phyloP scores from a whole-genome alignment of 495 filamentous ascomycete species.

The Pseudomonodictys pantanalensis region DNA sequence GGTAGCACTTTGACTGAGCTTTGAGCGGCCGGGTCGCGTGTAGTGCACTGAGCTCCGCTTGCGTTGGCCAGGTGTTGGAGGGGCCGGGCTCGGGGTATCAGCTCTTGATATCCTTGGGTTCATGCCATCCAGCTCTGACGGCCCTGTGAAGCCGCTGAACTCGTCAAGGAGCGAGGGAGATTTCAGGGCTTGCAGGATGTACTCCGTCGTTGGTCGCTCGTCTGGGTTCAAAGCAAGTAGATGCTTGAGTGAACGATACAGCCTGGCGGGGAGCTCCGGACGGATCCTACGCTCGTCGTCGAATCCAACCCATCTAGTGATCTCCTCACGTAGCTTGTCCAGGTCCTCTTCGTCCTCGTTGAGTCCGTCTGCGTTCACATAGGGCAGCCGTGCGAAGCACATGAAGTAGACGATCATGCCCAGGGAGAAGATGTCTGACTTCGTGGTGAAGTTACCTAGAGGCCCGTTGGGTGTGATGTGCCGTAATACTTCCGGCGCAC shows the following conservation, averaged over 20 bases:
- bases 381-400: slow-evolving; percentile 89
- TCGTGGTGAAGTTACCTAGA: slow-evolving; percentile 88
- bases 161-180: slow-evolving; percentile 64
- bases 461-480: slow-evolving; percentile 63
- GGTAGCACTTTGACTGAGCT: slow-evolving; percentile 24
- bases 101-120: slow-evolving; percentile 29
- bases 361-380: slow-evolving; percentile 73
- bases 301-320: slow-evolving; percentile 82
- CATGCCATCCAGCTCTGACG: slow-evolving; percentile 15
- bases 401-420: slow-evolving; percentile 99
- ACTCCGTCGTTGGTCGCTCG: slow-evolving; percentile 77
- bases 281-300: slow-evolving; percentile 66
- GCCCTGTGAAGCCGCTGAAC: slow-evolving; percentile 17
- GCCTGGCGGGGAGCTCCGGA: slow-evolving; percentile 77
- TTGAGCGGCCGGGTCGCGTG: slow-evolving; percentile 30
- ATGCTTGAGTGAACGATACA: slow-evolving; percentile 79
- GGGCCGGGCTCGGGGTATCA: slow-evolving; percentile 31
- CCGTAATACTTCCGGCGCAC: slow-evolving; percentile 87
- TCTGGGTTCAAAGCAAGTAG: slow-evolving; percentile 75
- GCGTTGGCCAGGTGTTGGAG: slow-evolving; percentile 17
- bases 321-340: slow-evolving; percentile 83
- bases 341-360: slow-evolving; percentile 92
- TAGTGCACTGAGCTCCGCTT: slow-evolving; percentile 28
- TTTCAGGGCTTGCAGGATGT: slow-evolving; percentile 79
- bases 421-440: slow-evolving; percentile 93